Evolutionary conservation across 2,329 filamentous ascomycete species (phyloP), one percentile per base, ranked within the genome.

Genomic region (Curvularia sp.): DNA sequence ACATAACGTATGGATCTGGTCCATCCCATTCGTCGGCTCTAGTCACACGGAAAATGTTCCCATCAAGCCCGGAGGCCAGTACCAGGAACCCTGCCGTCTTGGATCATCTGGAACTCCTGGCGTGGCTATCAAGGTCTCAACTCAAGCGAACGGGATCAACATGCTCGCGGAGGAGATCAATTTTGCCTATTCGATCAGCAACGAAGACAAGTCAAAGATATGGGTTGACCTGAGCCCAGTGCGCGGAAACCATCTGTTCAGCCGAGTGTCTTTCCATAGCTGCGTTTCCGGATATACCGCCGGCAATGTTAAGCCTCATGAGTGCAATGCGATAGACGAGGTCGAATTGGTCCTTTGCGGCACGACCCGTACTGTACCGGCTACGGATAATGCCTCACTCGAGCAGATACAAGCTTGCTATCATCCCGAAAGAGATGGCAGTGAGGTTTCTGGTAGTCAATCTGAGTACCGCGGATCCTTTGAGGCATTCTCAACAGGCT

Each of bases 281-380:
- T 72, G 69, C 55, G 22, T 39, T 9, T 60, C 64, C 2, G 13
- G 49, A 1, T 64, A 58, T 58, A 51, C 59, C 9, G 55, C 52
- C 8, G 22, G 61, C 2, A 24, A 65, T 13, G 60, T 64, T 24
- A 38, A 58, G 9, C 65, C 67, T 15, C 49, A 58, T 12, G 43
- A 55, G 30, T 73, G 70, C 55, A 49, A 47, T 24, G 61, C 61
- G 42, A 59, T 50, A 24, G 70, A 73, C 31, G 57, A 72, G 38
- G 55, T 70, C 13, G 70, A 73, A 55, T 54, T 72, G 13, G 64
- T 70, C 4, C 55, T 73, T 5, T 73, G 70, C 30, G 67, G 65
- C 22, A 52, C 53, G 12, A 49, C 49, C n/a, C 65, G 69, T 26
- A 55, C 54, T 4, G 49, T 56, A 9, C 39, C 49, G 2, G 12